Evolutionary conservation across 1,284 basidiomycete genomes (phyloP).

Genomic region (Heterobasidion parviporum): DNA sequence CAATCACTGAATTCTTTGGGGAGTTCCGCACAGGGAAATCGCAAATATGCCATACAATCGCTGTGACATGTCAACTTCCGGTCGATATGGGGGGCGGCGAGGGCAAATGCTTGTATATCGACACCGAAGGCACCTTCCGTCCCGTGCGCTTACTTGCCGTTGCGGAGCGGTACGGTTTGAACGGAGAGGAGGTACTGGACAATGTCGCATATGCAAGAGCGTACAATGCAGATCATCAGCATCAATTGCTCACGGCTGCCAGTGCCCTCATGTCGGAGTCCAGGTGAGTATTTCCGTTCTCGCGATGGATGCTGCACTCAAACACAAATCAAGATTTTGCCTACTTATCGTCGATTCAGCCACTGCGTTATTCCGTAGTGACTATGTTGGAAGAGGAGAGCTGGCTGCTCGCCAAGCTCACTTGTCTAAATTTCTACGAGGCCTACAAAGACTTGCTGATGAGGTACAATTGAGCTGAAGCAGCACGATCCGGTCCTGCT

Average conservation of each 20-base stretch:
- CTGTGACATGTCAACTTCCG: slow-evolving; percentile 96
- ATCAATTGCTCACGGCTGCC: slow-evolving; percentile 83
- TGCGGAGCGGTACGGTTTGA: slow-evolving; percentile 92
- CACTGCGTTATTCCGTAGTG: slow-evolving; percentile 93
- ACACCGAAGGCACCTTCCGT: slow-evolving; percentile 98
- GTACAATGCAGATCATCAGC: slow-evolving; percentile 98
- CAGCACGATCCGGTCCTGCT: slow-evolving; percentile 7
- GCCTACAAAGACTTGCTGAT: slow-evolving; percentile 89
- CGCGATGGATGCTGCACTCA: slow-evolving; percentile 1
- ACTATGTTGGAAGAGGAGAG: slow-evolving; percentile 94
- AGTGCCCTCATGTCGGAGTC: slow-evolving; percentile 97
- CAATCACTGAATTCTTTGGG: slow-evolving; percentile 97
- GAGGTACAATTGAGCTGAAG: slow-evolving; percentile 50
- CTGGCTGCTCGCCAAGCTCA: slow-evolving; percentile 94
- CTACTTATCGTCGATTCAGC: slow-evolving; percentile 96
- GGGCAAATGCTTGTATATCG: slow-evolving; percentile 98
- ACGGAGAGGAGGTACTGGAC: slow-evolving; percentile 96
- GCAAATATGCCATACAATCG: slow-evolving; percentile 96
- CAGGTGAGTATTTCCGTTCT: slow-evolving; percentile 44
- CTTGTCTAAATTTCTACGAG: slow-evolving; percentile 94
- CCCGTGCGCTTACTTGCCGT: slow-evolving; percentile 92
- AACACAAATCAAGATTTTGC: slow-evolving; percentile 64
- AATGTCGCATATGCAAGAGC: slow-evolving; percentile 98
- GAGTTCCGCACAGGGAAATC: slow-evolving; percentile 99
- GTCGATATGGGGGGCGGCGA: slow-evolving; percentile 98